Evolutionary conservation across 2,329 filamentous ascomycete genomes (phyloP), one percentile per base, ranked within the genome.

Genomic region (Talaromyces sp.): DNA sequence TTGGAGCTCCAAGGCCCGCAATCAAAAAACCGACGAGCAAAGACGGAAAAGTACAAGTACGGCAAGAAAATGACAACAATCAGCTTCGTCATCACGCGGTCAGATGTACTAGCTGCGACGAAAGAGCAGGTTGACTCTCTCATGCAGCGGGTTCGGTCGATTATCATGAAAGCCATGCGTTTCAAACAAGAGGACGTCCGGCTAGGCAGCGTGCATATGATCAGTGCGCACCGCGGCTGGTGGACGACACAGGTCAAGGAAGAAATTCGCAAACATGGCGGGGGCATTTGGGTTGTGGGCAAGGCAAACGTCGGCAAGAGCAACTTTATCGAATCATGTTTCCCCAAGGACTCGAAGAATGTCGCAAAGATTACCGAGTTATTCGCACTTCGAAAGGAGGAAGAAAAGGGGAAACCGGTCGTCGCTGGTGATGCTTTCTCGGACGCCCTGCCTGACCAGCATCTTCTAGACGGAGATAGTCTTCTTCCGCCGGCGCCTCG

Each of bases 231-330:
- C 69, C 82, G 90, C 61, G 84, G 84, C 10, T 99, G 95, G 94
- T 97, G 93, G 91, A 96, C 92, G 0, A 89, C 84, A 65, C 81
- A 89, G 55, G 78, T 99, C 59, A 96, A 91, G 73, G 88, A 96
- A 66, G 88, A 92, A 54, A 92, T 99, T 53, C 92, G 87, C 83
- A 78, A 86, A 50, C 85, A 90, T 54, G 92, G 91, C 3, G 93
- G 93, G 4, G 94, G 88, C 17, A 88, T 90, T 17, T 99, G 94
- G 93, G 88, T 99, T 81, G 89, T 99, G 2, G 94, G 94, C n/a
- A 97, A 96, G 74, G 91, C 92, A 64, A 99, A 99, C 70, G 95
- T 97, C 2, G 95, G 94, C 26, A 99, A 99, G 76, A 97, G 93
- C 67, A 88, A 89, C 69, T 83, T 99, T 2, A 96, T 97, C 62